These are phyloP conservation scores for barrel medic (Medicago truncatula) DNA, from an alignment of 306 rosid genomes.

Conservation along the genomic window MtrunA17r5.0-ANR NC_053049.1:38047001-38047500, in stretches of 20 bases:
- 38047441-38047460: too few species aligned
- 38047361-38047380: background rate
- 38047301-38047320: too few species aligned
- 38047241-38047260: background rate
- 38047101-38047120: background rate
- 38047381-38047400: background rate
- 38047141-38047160: constrained; percentile 4
- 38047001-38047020: too few species aligned
- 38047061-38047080: too few species aligned
- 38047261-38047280: too few species aligned
- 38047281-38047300: too few species aligned
- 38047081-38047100: background rate
- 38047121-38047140: background rate
- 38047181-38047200: background rate
- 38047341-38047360: background rate
- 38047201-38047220: background rate
- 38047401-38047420: too few species aligned
- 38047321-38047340: background rate
- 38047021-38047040: too few species aligned
- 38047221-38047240: background rate
- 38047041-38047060: background rate
- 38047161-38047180: background rate
- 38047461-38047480: too few species aligned
- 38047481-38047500: too few species aligned
- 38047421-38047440: too few species aligned